phyloP scores from a whole-genome alignment of 2,329 filamentous ascomycete species.

The Colletotrichum sp. region DNA sequence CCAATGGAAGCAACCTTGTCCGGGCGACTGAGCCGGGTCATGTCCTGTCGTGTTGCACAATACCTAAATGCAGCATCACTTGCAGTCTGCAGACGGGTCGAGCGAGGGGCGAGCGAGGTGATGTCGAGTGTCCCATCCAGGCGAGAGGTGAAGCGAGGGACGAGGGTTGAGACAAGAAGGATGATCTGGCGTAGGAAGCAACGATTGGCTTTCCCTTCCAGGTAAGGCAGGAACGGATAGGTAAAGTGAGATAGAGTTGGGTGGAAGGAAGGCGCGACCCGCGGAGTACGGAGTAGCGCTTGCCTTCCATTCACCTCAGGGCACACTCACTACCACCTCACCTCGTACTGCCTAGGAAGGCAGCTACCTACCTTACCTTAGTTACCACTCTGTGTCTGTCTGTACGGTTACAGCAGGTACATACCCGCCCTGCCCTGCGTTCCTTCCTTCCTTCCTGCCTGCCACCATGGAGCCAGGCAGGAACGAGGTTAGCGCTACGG shows the following conservation, averaged over 20 bases:
- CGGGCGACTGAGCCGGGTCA: not conserved
- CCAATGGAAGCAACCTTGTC: not conserved
- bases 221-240: not conserved
- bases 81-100: not conserved
- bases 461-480: not conserved
- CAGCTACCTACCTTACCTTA: not conserved
- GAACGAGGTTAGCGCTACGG: not conserved
- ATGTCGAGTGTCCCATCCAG: not conserved
- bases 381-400: not conserved
- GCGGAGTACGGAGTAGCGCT: not conserved
- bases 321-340: not conserved
- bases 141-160: not conserved
- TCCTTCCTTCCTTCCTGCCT: not conserved
- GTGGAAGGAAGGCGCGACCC: not conserved
- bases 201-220: not conserved
- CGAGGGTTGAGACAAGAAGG: not conserved
- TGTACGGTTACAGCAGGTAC: not conserved
- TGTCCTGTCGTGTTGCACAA: not conserved
- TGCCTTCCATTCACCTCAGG: not conserved
- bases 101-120: not conserved
- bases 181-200: not conserved
- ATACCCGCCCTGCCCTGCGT: not conserved
- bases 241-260: not conserved
- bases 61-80: not conserved
- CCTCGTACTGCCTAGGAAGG: not conserved